Percentiles rank a stretch among this genome's conserved stretches.
Conservation (phyloP, 2,329 filamentous ascomycete genomes). For the Pseudogymnoascus sp. region DNA sequence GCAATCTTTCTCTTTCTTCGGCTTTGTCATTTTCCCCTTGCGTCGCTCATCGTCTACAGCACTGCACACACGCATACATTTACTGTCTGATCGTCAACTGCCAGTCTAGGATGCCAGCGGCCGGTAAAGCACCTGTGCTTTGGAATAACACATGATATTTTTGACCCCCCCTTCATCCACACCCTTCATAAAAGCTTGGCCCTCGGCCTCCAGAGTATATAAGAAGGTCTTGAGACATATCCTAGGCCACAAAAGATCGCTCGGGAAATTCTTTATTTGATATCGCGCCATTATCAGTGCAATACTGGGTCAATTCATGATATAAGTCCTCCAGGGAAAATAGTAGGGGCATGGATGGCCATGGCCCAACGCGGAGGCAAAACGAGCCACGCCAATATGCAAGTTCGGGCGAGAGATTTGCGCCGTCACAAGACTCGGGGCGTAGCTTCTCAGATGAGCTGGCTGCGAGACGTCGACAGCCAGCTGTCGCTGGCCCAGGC, state of each 20-base stretch:
- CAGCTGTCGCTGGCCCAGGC: background rate
- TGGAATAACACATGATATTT: constrained; percentile 10
- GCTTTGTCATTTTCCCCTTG: constrained; percentile 4
- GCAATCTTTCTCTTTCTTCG: background rate
- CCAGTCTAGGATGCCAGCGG: background rate
- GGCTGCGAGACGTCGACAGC: background rate
- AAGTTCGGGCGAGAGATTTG: constrained; percentile 1
- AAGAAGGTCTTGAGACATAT: background rate
- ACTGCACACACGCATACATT: background rate
- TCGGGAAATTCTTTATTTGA: background rate
- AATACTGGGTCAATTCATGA: background rate
- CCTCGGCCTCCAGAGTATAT: background rate
- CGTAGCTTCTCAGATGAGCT: background rate
- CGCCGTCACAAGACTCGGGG: background rate
- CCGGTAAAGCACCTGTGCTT: background rate
- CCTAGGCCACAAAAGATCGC: background rate
- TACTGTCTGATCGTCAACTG: constrained; percentile 7
- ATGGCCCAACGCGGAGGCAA: constrained; percentile 10
- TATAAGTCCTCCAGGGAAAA: background rate
- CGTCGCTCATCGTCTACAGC: background rate
- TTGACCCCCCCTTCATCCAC: background rate
- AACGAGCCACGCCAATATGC: constrained; percentile 5
- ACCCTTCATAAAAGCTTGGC: background rate
- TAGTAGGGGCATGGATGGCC: constrained; percentile 9
- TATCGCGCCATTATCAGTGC: background rate